phyloP scores from a whole-genome alignment of 1,139 yeast species.

The Lodderomyces jiufengensis region DNA sequence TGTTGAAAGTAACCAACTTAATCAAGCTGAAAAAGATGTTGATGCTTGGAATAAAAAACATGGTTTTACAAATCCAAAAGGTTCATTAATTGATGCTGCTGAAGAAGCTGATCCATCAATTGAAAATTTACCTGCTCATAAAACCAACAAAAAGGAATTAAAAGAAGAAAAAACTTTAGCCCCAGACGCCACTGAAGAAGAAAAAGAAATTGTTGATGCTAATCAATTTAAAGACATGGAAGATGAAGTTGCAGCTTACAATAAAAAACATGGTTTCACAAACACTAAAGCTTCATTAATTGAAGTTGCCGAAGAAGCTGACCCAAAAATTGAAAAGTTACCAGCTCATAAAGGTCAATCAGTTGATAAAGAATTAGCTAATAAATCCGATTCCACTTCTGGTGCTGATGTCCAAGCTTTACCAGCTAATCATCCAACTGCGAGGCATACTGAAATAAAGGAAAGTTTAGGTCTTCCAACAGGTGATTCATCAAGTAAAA shows the following conservation, averaged over 20 bases:
- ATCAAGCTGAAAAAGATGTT: constrained; percentile 22
- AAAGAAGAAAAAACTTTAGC: constrained; percentile 5
- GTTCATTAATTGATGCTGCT: constrained; percentile 28
- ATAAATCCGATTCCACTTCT: constrained; percentile 3
- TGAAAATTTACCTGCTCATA: constrained; percentile 18
- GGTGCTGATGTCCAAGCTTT: constrained; percentile 11
- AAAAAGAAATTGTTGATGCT: constrained; percentile 9
- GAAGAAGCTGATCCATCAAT: constrained; percentile 22
- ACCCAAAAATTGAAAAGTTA: constrained; percentile 19
- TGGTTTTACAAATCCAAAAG: constrained; percentile 22
- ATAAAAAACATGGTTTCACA: constrained; percentile 26
- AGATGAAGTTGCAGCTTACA: constrained; percentile 24
- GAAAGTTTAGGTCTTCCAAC: constrained; percentile 2
- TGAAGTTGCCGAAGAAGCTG: constrained; percentile 26
- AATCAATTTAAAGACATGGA: constrained; percentile 16
- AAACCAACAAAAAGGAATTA: constrained; percentile 7
- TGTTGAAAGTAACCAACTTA: constrained; percentile 7
- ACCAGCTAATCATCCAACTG: constrained; percentile 9
- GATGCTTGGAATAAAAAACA: constrained; percentile 27
- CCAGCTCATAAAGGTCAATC: constrained; percentile 16
- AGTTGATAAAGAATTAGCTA: constrained; percentile 10
- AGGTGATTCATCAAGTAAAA: constrained; percentile 1
- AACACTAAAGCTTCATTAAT: constrained; percentile 25
- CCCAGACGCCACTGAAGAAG: constrained; percentile 5
- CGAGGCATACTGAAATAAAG: constrained; percentile 9